Evolutionary conservation across 192 early-diverging fungal species (phyloP).

Genomic region (Entrophospora sp.): DNA sequence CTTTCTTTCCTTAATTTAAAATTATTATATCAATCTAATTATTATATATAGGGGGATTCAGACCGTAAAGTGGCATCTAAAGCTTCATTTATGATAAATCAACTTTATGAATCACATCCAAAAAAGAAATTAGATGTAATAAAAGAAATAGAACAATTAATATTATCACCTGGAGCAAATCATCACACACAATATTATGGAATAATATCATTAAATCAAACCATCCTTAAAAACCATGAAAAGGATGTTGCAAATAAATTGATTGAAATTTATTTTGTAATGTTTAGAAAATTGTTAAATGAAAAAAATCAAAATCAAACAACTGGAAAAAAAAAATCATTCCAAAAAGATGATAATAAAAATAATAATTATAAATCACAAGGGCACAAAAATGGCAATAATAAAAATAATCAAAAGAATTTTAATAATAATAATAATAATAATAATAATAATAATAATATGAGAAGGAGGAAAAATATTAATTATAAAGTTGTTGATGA

Average conservation of each 20-base stretch:
- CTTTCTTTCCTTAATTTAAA: too few relatives aligned
- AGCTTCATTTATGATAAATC: constrained; percentile 64
- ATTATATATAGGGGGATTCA: constrained; percentile 58
- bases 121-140: constrained; percentile 86
- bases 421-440: constrained; percentile 16
- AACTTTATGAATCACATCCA: constrained; percentile 66
- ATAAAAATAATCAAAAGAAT: constrained; percentile 21
- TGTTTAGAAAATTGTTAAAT: constrained; percentile 77
- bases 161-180: constrained; percentile 63
- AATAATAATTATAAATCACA: constrained; percentile 25
- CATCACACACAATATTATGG: constrained; percentile 87
- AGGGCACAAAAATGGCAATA: constrained; percentile 34
- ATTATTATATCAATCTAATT: too few relatives aligned
- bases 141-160: constrained; percentile 76
- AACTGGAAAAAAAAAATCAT: constrained; percentile 20
- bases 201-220: constrained; percentile 86
- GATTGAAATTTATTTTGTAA: constrained; percentile 82
- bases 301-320: constrained; percentile 34
- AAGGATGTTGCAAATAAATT: constrained; percentile 69
- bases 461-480: constrained; percentile 34
- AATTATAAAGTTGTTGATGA: constrained; percentile 17
- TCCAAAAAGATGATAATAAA: constrained; percentile 16
- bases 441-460: constrained; percentile 27
- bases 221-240: constrained; percentile 71
- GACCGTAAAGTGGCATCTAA: constrained; percentile 84